Conservation (phyloP, 768 basidiomycete genomes). For the Hygrocybe coccinea region DNA sequence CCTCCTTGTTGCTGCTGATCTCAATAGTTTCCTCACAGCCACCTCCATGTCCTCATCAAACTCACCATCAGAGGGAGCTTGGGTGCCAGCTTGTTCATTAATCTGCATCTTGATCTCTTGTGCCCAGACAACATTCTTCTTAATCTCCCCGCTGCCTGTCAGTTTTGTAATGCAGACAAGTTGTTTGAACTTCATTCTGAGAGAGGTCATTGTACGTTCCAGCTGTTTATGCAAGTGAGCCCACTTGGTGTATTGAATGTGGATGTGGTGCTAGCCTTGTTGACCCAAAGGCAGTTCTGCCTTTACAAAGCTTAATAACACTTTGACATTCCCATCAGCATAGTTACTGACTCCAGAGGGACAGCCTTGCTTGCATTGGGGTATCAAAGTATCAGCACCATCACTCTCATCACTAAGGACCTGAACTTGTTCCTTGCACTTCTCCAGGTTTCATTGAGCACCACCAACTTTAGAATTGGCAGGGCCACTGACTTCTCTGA, state of each 20-base stretch:
- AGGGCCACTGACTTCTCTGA: too few relatives aligned
- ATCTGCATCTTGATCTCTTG: conserved; percentile 20
- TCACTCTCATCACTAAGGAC: too few relatives aligned
- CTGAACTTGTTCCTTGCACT: too few relatives aligned
- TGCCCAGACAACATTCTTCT: conserved; percentile 18
- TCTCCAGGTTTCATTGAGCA: too few relatives aligned
- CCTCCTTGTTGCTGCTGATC: not conserved
- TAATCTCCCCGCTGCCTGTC: conserved; percentile 24
- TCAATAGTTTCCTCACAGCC: not conserved
- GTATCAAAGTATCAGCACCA: too few relatives aligned
- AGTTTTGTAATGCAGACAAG: conserved; percentile 24
- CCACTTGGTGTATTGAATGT: conserved; percentile 14
- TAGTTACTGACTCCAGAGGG: conserved; percentile 19
- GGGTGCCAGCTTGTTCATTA: conserved; percentile 18
- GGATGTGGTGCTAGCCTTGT: conserved; percentile 15
- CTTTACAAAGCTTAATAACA: conserved; percentile 14
- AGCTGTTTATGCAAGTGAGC: conserved; percentile 11
- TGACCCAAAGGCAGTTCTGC: conserved; percentile 19
- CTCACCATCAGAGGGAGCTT: conserved; percentile 14
- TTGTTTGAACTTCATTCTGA: conserved; percentile 24
- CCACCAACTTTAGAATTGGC: too few relatives aligned
- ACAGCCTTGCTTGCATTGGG: conserved; percentile 5
- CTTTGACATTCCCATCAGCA: conserved; percentile 9
- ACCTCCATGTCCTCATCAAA: conserved; percentile 8
- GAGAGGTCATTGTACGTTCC: conserved; percentile 10